These are phyloP conservation scores for Mycena filopes DNA, from an alignment of 768 basidiomycete genomes.

Conservation along the genomic window DNA sequence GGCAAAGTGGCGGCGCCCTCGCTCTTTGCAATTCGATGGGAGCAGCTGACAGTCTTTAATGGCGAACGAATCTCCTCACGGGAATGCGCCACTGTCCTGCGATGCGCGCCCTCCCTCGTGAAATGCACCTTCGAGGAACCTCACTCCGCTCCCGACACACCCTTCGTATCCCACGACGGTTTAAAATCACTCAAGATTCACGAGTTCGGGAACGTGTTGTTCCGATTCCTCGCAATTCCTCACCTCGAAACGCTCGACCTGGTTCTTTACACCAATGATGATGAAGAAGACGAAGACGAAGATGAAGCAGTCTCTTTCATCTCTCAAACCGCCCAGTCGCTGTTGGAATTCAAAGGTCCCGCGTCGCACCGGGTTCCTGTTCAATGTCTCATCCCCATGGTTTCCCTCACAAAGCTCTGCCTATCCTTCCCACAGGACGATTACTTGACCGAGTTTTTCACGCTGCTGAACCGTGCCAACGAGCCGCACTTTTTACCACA, in stretches of 20 bases:
- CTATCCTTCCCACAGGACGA: background rate
- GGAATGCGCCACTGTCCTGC: background rate
- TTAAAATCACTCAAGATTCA: background rate
- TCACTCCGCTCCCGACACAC: background rate
- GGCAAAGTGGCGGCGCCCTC: background rate
- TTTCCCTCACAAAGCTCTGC: background rate
- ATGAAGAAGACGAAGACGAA: background rate
- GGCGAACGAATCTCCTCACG: background rate
- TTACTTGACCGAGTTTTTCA: background rate
- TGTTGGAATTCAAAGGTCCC: background rate
- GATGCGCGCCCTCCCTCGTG: background rate
- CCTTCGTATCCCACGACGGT: background rate
- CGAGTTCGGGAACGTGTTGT: background rate
- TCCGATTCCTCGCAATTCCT: background rate
- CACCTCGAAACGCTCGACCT: background rate
- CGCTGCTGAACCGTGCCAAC: background rate
- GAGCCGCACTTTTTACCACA: background rate
- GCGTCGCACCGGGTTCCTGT: background rate
- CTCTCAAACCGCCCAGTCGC: background rate
- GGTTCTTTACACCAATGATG: background rate
- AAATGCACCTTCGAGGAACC: background rate
- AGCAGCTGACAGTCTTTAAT: conserved; percentile 1
- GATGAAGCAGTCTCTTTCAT: background rate
- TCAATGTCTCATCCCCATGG: background rate
- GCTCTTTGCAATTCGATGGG: conserved; percentile 2